Percentiles rank a stretch among this genome's conserved stretches.
These are phyloP conservation scores for Opeltia flavorubescens DNA, from an alignment of 495 filamentous ascomycete species.

Conservation along the genomic window DNA sequence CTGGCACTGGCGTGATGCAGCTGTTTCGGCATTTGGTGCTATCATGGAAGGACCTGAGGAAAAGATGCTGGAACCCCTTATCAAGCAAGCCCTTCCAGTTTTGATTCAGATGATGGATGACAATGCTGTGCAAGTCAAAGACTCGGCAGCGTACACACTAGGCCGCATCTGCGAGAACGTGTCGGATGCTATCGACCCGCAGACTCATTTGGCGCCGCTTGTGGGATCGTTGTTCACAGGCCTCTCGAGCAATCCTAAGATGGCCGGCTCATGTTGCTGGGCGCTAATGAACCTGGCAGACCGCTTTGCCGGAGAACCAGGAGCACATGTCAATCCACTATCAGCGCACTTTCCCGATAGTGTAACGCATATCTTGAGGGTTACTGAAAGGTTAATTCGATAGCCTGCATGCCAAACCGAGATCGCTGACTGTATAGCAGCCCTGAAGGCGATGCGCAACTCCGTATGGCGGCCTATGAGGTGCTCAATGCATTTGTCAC, in stretches of 20 bases:
- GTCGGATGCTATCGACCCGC: conserved; percentile 74
- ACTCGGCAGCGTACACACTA: conserved; percentile 93
- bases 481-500: conserved; percentile 87
- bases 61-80: conserved; percentile 71
- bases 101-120: conserved; percentile 96
- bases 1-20: conserved; percentile 87
- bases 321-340: conserved; percentile 64
- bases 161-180: conserved; percentile 89
- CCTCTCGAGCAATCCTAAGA: conserved; percentile 82
- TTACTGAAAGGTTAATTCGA: conserved; percentile 58
- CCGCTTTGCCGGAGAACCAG: conserved; percentile 73
- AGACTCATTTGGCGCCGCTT: conserved; percentile 64
- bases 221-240: conserved; percentile 83
- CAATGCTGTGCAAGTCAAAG: conserved; percentile 71
- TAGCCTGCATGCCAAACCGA: not conserved
- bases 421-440: conserved; percentile 22
- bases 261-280: conserved; percentile 98
- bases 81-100: conserved; percentile 85
- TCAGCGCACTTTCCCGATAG: conserved; percentile 89
- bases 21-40: conserved; percentile 93
- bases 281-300: conserved; percentile 97
- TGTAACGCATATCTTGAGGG: conserved; percentile 66
- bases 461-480: conserved; percentile 98
- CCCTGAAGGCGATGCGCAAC: conserved; percentile 69
- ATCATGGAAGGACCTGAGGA: conserved; percentile 98